Base-by-base conservation (phyloP, 2,329 filamentous ascomycete species). In the Sclerotinia spermophila region DNA sequence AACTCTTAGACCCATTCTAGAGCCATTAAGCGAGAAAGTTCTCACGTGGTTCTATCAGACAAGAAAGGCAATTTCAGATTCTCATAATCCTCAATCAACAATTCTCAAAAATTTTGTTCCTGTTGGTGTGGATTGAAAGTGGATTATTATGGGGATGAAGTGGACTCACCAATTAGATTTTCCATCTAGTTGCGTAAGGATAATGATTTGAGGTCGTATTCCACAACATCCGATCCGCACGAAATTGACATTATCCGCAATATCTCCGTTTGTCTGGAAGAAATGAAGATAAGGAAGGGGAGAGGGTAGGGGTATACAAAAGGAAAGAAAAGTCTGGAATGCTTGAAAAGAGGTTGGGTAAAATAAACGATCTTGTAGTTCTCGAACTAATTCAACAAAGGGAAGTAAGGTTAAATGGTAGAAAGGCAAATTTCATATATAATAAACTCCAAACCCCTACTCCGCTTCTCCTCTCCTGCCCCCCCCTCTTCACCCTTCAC, bases 91-190 rank as follows among this genome's bases (percentile, higher is more conserved):
- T 24, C 7, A 58, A 58, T 40, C 56, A n/a, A 35, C 35, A 40
- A 8, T 40, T 40, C 24, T 38, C 21, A 58, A 38, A 38, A 40
- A 24, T 60, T 27, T 13, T 17, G 35, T 8, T 60, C 3, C 15
- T 1, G 7, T 11, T 8, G 15, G 7, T 17, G 35, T 40, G 35
- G 35, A 40, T 60, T 38, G 7, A 19, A 60, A 40, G n/a, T 40
- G 58, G 35, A 30, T 11, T 42, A 7, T 27, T 15, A 38, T 61
- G 38, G 58, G 27, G 13, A 3, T 13, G 42, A 5, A 7, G 58
- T 61, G 58, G 58, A 42, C 21, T 44, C 58, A 13, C 58, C 58
- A 61, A 61, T 61, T 42, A 61, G n/a, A 8, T 21, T 60, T 60
- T 60, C n/a, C 1, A 30, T 30, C 1, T 27, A 6, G 13, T 60